phyloP scores from a whole-genome alignment of 1,284 basidiomycete genomes.

The Ustilago trichophora region DNA sequence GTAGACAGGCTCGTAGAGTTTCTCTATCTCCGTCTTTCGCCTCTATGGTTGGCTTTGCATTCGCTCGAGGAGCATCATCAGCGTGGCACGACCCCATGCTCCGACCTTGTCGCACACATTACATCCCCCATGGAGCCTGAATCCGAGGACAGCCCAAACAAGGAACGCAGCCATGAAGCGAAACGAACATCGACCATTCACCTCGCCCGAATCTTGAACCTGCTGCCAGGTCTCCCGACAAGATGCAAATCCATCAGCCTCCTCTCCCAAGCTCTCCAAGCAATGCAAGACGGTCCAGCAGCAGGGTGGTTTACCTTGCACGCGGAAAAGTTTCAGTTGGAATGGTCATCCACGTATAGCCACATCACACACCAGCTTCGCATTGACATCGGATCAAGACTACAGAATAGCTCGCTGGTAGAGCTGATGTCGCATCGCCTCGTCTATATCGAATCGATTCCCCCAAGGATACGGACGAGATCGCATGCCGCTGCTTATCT shows the following conservation, averaged over 20 bases:
- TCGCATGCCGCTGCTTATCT: constrained; percentile 16
- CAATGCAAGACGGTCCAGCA: background rate
- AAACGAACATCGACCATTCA: background rate
- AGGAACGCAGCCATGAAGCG: no score
- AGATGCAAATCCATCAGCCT: constrained; percentile 31
- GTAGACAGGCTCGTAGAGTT: constrained; percentile 25
- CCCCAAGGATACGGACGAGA: constrained; percentile 4
- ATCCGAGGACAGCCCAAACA: background rate
- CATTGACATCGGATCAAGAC: background rate
- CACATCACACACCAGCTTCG: background rate
- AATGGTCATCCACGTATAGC: constrained; percentile 2
- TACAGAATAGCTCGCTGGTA: background rate
- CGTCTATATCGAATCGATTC: constrained; percentile 19
- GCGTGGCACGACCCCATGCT: background rate
- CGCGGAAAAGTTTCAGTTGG: constrained; percentile 1
- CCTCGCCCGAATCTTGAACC: constrained; percentile 11
- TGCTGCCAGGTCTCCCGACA: constrained; percentile 8
- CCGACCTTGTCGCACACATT: constrained; percentile 3
- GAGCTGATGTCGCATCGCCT: background rate
- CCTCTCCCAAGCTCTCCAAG: constrained; percentile 9
- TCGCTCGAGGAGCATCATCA: background rate
- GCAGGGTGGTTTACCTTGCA: constrained; percentile 8
- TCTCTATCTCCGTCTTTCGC: constrained; percentile 10
- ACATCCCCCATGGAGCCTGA: background rate
- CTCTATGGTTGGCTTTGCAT: constrained; percentile 1